Base-by-base conservation (phyloP, 352 stramenopile species). In the Heterotrichella gracilis region DNA sequence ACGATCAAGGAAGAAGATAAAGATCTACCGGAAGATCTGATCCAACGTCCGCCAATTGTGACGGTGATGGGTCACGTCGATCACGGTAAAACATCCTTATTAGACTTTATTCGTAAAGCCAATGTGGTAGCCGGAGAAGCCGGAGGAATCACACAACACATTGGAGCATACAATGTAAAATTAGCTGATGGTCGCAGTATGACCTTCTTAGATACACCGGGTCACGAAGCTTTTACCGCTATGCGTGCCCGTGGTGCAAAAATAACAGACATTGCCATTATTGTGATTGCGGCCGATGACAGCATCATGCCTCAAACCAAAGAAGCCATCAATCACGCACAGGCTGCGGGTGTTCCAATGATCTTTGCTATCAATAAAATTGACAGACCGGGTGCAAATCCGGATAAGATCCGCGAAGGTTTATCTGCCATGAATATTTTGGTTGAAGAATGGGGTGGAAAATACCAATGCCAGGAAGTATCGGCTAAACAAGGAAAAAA, bases 31-130 rank as follows among this genome's bases (percentile, higher is more conserved):
- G 69, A 4, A 14, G 53, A 42, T 53, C 74, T 89, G 63, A 42
- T 81, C 53, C 73, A 79, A 32, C 79, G 91, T 22, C 78, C 88
- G 19, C 92, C 93, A 1, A 89, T 98, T 64, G 89, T 99, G 25
- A 94, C 89, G 3, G 92, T 99, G 32, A 97, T 99, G 91, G 93
- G 93, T 25, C 93, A 99, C 76, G 92, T 99, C 21, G 93, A 99
- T 80, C 93, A 99, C 78, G 93, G 93, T 73, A 99, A 99, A 77
- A 99, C 93, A 4, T 95, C 88, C n/a, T 78, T 99, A 9, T 82
- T 99, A 64, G 93, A 99, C 77, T 81, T 82, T n/a, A 80, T 99
- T 69, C 80, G 92, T 3, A 69, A 72, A 19, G 68, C 81, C 81
- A 84, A 84, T 32, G 82, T 80, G 13, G 85, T 98, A 21, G 91